Conservation (phyloP, 2,329 filamentous ascomycete genomes). For the Pseudocercospora musae region DNA sequence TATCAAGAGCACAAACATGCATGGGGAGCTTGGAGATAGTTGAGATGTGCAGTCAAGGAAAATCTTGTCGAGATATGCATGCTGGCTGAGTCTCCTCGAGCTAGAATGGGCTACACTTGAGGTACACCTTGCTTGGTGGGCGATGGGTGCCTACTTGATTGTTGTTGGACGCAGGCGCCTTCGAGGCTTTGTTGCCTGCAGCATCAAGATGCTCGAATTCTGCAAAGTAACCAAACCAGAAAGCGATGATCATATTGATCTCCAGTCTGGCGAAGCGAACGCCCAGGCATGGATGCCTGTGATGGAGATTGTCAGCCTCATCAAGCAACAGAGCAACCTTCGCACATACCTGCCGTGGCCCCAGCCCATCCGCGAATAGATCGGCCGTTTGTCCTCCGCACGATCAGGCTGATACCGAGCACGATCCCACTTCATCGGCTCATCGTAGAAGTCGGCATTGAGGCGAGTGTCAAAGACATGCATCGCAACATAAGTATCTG, state of each 20-base stretch:
- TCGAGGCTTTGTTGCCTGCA: conserved; percentile 33
- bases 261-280: conserved; percentile 53
- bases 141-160: conserved; percentile 39
- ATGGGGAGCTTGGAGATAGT: neutral
- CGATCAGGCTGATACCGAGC: conserved; percentile 46
- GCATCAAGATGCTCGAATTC: conserved; percentile 45
- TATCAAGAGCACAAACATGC: neutral
- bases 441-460: conserved; percentile 47
- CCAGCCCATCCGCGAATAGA: conserved; percentile 38
- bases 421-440: conserved; percentile 52
- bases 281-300: conserved; percentile 43
- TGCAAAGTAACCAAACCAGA: conserved; percentile 51
- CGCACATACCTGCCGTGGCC: too few species aligned
- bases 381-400: conserved; percentile 47
- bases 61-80: neutral
- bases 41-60: neutral
- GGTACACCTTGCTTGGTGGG: conserved; percentile 34
- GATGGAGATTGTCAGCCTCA: neutral
- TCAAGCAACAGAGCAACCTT: too few species aligned
- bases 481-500: conserved; percentile 47
- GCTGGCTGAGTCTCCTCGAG: neutral
- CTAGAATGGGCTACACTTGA: conserved; percentile 35
- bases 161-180: conserved; percentile 39
- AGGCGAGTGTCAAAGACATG: conserved; percentile 48
- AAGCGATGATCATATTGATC: conserved; percentile 48